Conservation (phyloP, 139 green algal genomes). For the Pseudopediastrum boryanum region DNA sequence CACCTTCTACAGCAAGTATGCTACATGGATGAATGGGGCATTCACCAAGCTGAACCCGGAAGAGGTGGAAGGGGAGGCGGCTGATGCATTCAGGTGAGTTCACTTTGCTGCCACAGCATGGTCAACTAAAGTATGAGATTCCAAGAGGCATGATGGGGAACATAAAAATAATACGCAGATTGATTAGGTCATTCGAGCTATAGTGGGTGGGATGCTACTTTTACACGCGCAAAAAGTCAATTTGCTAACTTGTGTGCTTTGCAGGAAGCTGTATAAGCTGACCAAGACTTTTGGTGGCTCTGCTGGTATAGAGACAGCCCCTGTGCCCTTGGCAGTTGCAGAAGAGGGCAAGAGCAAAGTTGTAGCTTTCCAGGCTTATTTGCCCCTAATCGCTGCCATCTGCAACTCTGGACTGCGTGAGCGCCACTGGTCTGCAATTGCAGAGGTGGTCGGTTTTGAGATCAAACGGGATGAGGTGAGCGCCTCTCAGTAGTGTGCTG, state of each 20-base stretch:
- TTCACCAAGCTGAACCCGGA: slow-evolving; percentile 79
- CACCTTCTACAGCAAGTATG: slow-evolving; percentile 48
- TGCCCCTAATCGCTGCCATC: slow-evolving; percentile 73
- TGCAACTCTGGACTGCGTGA: slow-evolving; percentile 78
- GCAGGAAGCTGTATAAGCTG: slow-evolving; percentile 75
- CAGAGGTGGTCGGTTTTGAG: slow-evolving; percentile 73
- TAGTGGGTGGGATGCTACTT: too few relatives aligned
- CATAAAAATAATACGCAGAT: background rate
- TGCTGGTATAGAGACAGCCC: slow-evolving; percentile 25
- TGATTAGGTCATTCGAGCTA: too few relatives aligned
- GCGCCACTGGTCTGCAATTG: slow-evolving; percentile 75
- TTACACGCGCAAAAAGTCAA: too few relatives aligned
- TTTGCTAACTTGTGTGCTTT: background rate
- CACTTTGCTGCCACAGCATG: too few relatives aligned
- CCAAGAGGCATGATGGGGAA: too few relatives aligned
- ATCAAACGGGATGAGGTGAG: slow-evolving; percentile 66
- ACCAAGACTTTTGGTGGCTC: slow-evolving; percentile 65
- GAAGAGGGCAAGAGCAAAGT: slow-evolving; percentile 59
- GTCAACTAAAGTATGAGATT: too few relatives aligned
- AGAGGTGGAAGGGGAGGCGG: slow-evolving; percentile 67
- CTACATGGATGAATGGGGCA: slow-evolving; percentile 66
- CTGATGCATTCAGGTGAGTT: slow-evolving; percentile 57
- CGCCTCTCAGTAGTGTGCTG: too few relatives aligned
- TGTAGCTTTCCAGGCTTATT: slow-evolving; percentile 48
- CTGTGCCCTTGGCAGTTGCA: slow-evolving; percentile 49